Evolutionary conservation across 2,329 filamentous ascomycete genomes (phyloP).

Genomic region (Hypoxylon sp.): DNA sequence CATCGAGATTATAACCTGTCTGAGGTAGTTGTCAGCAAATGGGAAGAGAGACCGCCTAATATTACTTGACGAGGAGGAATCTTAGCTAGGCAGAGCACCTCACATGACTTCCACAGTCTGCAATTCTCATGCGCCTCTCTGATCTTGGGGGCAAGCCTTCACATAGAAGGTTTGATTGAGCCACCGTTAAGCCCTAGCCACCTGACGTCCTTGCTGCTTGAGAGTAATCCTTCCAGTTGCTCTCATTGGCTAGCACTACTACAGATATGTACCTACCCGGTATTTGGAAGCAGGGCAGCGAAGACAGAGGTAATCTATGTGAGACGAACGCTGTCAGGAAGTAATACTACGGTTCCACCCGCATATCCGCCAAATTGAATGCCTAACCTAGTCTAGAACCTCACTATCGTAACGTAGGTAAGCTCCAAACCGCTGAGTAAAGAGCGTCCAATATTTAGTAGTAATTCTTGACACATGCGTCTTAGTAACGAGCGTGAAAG

Average conservation of each 20-base stretch:
- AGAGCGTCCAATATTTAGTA: background rate
- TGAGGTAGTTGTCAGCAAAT: slow-evolving; percentile 12
- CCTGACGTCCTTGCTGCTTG: background rate
- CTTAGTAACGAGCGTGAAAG: background rate
- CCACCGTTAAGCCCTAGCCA: background rate
- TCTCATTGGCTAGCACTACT: slow-evolving; percentile 6
- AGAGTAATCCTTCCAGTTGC: background rate
- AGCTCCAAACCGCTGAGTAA: background rate
- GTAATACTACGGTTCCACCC: background rate
- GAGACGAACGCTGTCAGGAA: background rate
- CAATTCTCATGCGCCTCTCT: background rate
- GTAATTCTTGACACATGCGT: background rate
- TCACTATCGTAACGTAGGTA: background rate
- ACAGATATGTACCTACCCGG: background rate
- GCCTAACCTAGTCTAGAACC: background rate
- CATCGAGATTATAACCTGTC: background rate
- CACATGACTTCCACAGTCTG: slow-evolving; percentile 3
- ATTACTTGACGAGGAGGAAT: background rate
- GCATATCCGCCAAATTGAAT: too few relatives aligned
- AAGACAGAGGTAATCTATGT: background rate
- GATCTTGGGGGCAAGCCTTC: background rate
- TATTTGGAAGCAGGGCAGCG: background rate
- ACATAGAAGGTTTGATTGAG: background rate
- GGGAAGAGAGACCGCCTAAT: background rate
- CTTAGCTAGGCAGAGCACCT: background rate